Conservation (phyloP, 2,329 filamentous ascomycete genomes). For the Pseudopithomyces maydicus region DNA sequence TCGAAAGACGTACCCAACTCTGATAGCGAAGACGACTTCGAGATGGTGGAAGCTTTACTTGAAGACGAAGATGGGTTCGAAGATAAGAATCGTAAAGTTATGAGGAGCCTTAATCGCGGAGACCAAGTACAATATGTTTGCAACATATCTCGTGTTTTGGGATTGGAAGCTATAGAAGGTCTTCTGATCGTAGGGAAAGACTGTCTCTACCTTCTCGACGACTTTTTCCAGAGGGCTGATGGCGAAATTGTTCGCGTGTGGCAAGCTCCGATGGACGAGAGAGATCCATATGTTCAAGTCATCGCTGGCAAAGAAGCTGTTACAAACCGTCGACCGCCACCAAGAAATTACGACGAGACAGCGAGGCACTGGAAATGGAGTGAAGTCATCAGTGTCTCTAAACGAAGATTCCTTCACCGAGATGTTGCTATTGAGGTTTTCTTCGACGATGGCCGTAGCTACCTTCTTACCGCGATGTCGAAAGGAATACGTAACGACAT, state of each 20-base stretch:
- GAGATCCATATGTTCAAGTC: conserved; percentile 93
- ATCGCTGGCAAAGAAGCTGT: conserved; percentile 78
- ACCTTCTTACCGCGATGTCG: conserved; percentile 84
- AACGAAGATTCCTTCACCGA: conserved; percentile 90
- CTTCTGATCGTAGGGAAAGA: conserved; percentile 92
- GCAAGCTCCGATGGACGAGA: conserved; percentile 89
- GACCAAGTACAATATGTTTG: conserved; percentile 93
- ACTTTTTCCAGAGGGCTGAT: conserved; percentile 92
- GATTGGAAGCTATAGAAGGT: conserved; percentile 90
- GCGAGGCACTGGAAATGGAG: conserved; percentile 92
- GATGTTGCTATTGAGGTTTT: conserved; percentile 98
- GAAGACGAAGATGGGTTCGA: conserved; percentile 86
- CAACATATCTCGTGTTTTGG: conserved; percentile 93
- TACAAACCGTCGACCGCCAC: conserved; percentile 48
- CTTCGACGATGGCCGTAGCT: conserved; percentile 95
- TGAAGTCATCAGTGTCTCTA: conserved; percentile 93
- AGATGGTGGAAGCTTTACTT: conserved; percentile 92
- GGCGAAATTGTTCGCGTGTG: conserved; percentile 97
- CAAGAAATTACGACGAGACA: conserved; percentile 62
- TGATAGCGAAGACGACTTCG: conserved; percentile 84
- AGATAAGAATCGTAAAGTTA: conserved; percentile 97
- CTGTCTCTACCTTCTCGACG: conserved; percentile 91
- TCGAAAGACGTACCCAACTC: conserved; percentile 49
- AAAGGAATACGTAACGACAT: conserved; percentile 77
- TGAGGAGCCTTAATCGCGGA: conserved; percentile 87